Evolutionary conservation across 768 basidiomycete species (phyloP).

Genomic region (Panaeolus papilionaceus): DNA sequence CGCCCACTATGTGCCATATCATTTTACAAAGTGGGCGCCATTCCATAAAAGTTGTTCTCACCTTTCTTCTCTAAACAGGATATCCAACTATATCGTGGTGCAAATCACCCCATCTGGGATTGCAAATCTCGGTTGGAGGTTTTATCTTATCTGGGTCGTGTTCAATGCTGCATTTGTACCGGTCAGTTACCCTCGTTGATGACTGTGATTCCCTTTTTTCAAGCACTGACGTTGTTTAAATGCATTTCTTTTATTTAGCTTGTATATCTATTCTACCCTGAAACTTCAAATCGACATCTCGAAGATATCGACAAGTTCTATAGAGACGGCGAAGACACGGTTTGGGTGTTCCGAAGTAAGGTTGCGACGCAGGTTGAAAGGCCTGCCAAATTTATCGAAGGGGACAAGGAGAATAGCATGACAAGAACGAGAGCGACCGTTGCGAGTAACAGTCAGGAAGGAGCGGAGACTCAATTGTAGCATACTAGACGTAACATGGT

Average conservation of each 20-base stretch:
- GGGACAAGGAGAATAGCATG: constrained; percentile 34
- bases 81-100: constrained; percentile 58
- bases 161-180: constrained; percentile 58
- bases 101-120: constrained; percentile 56
- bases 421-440: neutral
- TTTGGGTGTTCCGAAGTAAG: constrained; percentile 47
- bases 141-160: constrained; percentile 55
- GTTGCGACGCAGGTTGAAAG: constrained; percentile 49
- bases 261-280: constrained; percentile 53
- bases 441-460: constrained; percentile 9
- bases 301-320: constrained; percentile 58
- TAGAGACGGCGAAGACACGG: constrained; percentile 47
- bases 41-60: neutral
- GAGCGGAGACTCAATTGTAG: neutral
- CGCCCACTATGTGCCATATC: neutral
- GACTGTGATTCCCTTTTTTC: too few species aligned
- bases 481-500: neutral
- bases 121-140: constrained; percentile 52
- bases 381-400: constrained; percentile 50
- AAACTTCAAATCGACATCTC: constrained; percentile 54
- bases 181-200: constrained; percentile 32
- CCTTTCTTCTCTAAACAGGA: constrained; percentile 32
- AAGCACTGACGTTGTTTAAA: neutral
- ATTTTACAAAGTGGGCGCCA: constrained; percentile 1
- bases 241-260: constrained; percentile 34